These are phyloP conservation scores for Macadamia tetraphylla DNA, from an alignment of 164 flowering plant species.

Conservation along the genomic window DNA sequence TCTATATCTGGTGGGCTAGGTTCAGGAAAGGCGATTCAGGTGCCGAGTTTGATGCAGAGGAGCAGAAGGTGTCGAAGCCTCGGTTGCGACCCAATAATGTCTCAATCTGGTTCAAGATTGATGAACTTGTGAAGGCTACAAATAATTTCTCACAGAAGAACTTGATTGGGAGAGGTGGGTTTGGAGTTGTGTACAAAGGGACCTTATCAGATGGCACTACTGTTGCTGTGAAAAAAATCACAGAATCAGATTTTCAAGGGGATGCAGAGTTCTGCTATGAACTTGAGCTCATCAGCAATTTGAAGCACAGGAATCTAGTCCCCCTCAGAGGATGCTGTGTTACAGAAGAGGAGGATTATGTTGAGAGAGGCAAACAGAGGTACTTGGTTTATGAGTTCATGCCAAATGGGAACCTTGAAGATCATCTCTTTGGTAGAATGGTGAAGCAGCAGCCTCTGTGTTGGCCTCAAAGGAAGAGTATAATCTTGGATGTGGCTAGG, in stretches of 20 bases:
- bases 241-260: conserved; percentile 16
- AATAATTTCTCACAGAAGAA: conserved; percentile 23
- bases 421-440: conserved; percentile 16
- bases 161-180: conserved; percentile 29
- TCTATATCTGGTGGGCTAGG: conserved; percentile 11
- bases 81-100: conserved; percentile 15
- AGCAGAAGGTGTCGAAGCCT: background rate
- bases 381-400: conserved; percentile 28
- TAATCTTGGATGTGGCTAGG: conserved; percentile 26
- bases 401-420: conserved; percentile 26
- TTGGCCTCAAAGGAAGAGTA: conserved; percentile 33
- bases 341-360: conserved; percentile 5
- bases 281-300: conserved; percentile 26
- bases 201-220: conserved; percentile 19
- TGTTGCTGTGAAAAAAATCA: conserved; percentile 26
- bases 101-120: conserved; percentile 16
- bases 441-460: conserved; percentile 2
- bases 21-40: conserved; percentile 9
- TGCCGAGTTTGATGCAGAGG: conserved; percentile 9
- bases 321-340: conserved; percentile 28
- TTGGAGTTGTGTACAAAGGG: conserved; percentile 31
- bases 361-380: conserved; percentile 10
- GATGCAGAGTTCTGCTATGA: conserved; percentile 27
- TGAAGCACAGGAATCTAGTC: conserved; percentile 29
- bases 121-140: conserved; percentile 29